Base-by-base conservation (phyloP, 768 basidiomycete species). In the Boletus rufocinnamomeus region DNA sequence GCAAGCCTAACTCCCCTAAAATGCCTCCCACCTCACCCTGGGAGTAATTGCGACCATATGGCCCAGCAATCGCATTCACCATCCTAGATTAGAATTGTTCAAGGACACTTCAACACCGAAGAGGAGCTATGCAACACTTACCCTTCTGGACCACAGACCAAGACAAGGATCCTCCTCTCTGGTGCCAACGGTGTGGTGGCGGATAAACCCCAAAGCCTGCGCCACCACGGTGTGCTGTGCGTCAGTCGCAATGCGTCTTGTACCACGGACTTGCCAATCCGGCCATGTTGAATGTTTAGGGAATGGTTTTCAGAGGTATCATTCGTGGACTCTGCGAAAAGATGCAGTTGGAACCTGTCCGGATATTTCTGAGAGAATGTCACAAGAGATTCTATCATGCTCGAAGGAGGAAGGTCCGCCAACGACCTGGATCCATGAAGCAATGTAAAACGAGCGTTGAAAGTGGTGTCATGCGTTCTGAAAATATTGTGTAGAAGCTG, bases 111-210 rank as follows among this genome's bases (percentile, higher is more conserved):
- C 46, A 9, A 32, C 9, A 45, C 4, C 13, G 19, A 40, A 11
- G 46, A 23, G 11, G 43, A 62, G 38, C 21, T 0, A 32, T 55
- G 54, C 2, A 23, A 56, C 27, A 72, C 87, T 66, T 71, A 93
- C 92, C 80, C 79, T 60, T 93, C 88, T n/a, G 92, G 93, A 28
- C 92, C 92, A 72, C 89, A 94, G 4, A 94, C 82, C 14, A 94
- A 72, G 67, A 93, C 88, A 56, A 93, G 69, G 7, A 79, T 73
- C 46, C 75, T 82, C 63, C 77, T 82, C 53, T 72, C 72, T 50
- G 64, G 61, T 35, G 55, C 14, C 28, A 41, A 45, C 1, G 51
- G 25, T 21, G 57, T 43, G 11, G 54, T 45, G 34, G 58, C 27
- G 58, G 63, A 50, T 45, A 35, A 23, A 14, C 52, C 59, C 45